phyloP scores from a whole-genome alignment of 2,329 filamentous ascomycete species.

The Colletotrichum lindemuthianum region DNA sequence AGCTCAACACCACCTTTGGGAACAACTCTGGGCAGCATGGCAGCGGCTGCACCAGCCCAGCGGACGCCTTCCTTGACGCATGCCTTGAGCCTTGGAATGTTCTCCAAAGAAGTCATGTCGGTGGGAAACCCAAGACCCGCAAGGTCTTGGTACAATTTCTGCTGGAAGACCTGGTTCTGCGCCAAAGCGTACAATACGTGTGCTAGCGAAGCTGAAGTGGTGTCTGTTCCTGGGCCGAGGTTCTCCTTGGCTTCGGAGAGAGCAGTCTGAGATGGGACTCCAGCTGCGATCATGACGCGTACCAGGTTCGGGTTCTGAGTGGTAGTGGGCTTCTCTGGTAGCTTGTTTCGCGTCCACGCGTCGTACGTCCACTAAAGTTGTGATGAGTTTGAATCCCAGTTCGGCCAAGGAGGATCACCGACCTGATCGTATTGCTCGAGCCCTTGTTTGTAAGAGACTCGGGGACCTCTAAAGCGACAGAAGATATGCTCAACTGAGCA shows the following conservation, averaged over 20 bases:
- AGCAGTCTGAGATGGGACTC: constrained; percentile 39
- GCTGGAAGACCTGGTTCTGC: constrained; percentile 40
- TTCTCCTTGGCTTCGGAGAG: constrained; percentile 44
- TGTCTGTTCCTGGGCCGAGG: constrained; percentile 45
- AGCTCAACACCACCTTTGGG: constrained; percentile 39
- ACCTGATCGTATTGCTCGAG: constrained; percentile 13
- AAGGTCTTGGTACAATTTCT: constrained; percentile 39
- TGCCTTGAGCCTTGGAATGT: constrained; percentile 37
- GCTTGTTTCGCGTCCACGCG: constrained; percentile 2
- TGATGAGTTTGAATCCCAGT: too few relatives aligned
- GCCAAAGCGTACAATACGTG: constrained; percentile 44
- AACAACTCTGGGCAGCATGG: constrained; percentile 42
- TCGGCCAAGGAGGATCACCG: neutral
- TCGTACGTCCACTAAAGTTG: constrained; percentile 7
- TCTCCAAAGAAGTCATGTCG: constrained; percentile 40
- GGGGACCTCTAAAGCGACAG: neutral
- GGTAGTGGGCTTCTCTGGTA: constrained; percentile 22
- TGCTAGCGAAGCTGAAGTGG: constrained; percentile 43
- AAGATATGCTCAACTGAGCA: neutral
- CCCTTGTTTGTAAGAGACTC: constrained; percentile 1
- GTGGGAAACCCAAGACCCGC: constrained; percentile 36
- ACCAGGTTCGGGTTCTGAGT: constrained; percentile 38
- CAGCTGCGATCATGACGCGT: constrained; percentile 36
- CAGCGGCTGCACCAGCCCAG: constrained; percentile 41
- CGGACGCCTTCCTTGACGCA: constrained; percentile 43